Conservation (phyloP, 768 basidiomycete species). For the Leucosporidium scottii region DNA sequence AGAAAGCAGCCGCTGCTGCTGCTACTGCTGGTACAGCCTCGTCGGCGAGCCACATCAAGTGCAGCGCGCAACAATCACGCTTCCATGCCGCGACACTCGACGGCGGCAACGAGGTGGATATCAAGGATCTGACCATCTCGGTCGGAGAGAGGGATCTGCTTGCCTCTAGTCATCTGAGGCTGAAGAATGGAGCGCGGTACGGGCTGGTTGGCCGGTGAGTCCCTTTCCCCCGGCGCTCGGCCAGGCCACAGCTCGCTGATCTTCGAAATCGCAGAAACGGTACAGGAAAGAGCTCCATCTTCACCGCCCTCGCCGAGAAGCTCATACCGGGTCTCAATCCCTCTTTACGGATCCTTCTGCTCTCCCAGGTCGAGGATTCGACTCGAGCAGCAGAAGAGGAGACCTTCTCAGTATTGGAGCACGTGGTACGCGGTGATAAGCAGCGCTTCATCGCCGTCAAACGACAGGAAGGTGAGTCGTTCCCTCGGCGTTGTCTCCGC, state of each 20-base stretch:
- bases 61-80: conserved; percentile 27
- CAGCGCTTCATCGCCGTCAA: conserved; percentile 42
- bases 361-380: conserved; percentile 45
- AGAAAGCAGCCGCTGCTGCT: too few relatives aligned
- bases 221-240: too few relatives aligned
- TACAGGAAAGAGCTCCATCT: conserved; percentile 39
- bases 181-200: conserved; percentile 46
- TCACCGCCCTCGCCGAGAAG: conserved; percentile 47
- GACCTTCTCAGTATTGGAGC: conserved; percentile 43
- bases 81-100: conserved; percentile 41
- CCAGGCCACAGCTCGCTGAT: too few relatives aligned
- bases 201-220: conserved; percentile 48
- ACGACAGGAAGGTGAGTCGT: conserved; percentile 35
- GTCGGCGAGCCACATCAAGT: neutral
- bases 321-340: conserved; percentile 51
- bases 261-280: conserved; percentile 9
- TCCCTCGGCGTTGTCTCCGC: neutral
- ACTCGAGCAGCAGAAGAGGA: conserved; percentile 30
- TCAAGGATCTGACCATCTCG: conserved; percentile 52
- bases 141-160: conserved; percentile 51
- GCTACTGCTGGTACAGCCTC: neutral
- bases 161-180: conserved; percentile 43
- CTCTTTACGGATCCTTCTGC: conserved; percentile 47
- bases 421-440: conserved; percentile 49
- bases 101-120: conserved; percentile 48